These are phyloP conservation scores for Penicillium italicum DNA, from an alignment of 2,329 filamentous ascomycete species.

Conservation along the genomic window DNA sequence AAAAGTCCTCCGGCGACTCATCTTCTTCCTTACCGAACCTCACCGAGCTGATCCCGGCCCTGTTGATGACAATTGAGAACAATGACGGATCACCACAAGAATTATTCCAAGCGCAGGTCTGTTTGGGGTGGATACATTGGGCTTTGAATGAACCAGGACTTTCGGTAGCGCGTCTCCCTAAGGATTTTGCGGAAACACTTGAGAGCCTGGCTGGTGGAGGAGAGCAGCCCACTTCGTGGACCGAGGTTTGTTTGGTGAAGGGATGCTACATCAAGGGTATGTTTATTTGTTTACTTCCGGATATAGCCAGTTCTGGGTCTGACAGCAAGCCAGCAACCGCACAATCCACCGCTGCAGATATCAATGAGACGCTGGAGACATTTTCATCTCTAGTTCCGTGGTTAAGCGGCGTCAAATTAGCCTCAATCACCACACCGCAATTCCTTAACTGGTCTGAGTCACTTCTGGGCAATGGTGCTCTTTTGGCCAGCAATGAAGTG, in stretches of 20 bases:
- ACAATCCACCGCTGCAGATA: constrained; percentile 42
- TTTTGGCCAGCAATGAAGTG: constrained; percentile 59
- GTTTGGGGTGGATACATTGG: constrained; percentile 82
- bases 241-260: constrained; percentile 75
- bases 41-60: constrained; percentile 38
- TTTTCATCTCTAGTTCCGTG: constrained; percentile 65
- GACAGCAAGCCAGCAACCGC: constrained; percentile 40
- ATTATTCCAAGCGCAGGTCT: constrained; percentile 73
- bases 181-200: constrained; percentile 56
- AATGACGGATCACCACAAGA: constrained; percentile 55
- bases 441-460: constrained; percentile 75
- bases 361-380: constrained; percentile 60
- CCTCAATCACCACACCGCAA: constrained; percentile 55
- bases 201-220: constrained; percentile 52
- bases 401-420: constrained; percentile 43
- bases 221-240: constrained; percentile 64
- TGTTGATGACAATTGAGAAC: constrained; percentile 54
- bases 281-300: constrained; percentile 10
- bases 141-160: constrained; percentile 64
- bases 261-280: constrained; percentile 72
- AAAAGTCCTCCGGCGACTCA: constrained; percentile 29
- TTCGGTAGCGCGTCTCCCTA: constrained; percentile 61
- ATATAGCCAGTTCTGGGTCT: constrained; percentile 6
- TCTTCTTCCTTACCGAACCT: constrained; percentile 43
- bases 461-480: constrained; percentile 69